A percentile compares a stretch with the other conserved stretches of the same genome.
Conservation (phyloP, 1,139 yeast genomes). For the Candida glucosophila region DNA sequence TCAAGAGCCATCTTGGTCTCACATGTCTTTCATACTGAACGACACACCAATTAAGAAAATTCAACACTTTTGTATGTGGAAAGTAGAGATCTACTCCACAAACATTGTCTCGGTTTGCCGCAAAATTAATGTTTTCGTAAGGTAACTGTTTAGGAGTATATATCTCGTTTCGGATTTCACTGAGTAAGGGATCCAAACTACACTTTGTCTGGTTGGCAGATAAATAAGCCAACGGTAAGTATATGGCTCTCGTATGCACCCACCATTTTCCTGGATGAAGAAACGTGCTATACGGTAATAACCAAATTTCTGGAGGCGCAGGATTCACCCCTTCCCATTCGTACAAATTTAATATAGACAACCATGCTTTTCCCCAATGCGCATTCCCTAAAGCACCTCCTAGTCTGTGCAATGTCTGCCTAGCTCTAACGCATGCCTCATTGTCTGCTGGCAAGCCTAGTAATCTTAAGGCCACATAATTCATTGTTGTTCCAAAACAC, state of each 20-base stretch:
- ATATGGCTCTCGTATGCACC: conserved; percentile 96
- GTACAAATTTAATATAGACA: conserved; percentile 70
- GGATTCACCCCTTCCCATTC: conserved; percentile 98
- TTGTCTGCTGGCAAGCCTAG: conserved; percentile 70
- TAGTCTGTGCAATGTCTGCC: conserved; percentile 55
- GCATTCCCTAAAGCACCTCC: conserved; percentile 92
- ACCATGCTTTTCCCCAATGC: conserved; percentile 97
- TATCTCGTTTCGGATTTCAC: conserved; percentile 66
- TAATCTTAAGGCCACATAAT: conserved; percentile 70
- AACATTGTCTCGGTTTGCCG: conserved; percentile 67
- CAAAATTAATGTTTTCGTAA: conserved; percentile 61
- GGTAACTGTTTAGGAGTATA: conserved; percentile 44
- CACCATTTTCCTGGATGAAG: conserved; percentile 97
- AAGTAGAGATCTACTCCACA: conserved; percentile 91
- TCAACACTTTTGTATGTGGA: conserved; percentile 71
- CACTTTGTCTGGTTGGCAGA: conserved; percentile 51
- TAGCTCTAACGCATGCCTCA: conserved; percentile 73
- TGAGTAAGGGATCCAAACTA: conserved; percentile 54
- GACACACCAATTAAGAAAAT: conserved; percentile 54
- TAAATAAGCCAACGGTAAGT: conserved; percentile 78
- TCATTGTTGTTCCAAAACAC: conserved; percentile 87
- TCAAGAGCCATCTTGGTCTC: conserved; percentile 68
- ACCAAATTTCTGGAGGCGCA: conserved; percentile 94
- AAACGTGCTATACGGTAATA: conserved; percentile 72
- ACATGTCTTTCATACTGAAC: conserved; percentile 57